Conservation (phyloP, 345 rosid species). For the Iberis pinnata region DNA sequence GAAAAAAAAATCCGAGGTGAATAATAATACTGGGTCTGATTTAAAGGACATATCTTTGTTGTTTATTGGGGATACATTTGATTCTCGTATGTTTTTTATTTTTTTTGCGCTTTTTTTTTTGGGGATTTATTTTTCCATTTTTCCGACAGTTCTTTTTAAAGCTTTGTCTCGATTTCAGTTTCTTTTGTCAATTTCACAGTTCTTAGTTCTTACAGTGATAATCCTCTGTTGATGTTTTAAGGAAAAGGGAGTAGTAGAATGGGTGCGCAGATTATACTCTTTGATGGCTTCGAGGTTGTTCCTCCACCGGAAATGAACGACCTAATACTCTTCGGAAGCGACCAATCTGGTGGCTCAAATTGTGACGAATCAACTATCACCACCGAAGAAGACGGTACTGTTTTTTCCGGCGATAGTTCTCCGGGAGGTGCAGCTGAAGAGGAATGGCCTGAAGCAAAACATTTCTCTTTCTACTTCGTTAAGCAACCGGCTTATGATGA, state of each 20-base stretch:
- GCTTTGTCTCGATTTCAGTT: constrained; percentile 8
- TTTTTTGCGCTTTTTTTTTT: not conserved
- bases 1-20: not conserved
- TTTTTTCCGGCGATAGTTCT: constrained; percentile 38
- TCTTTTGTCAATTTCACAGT: constrained; percentile 10
- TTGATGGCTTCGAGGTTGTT: constrained; percentile 55
- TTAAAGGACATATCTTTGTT: constrained; percentile 18
- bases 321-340: constrained; percentile 34
- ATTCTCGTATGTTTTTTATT: constrained; percentile 8
- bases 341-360: constrained; percentile 40
- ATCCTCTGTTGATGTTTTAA: constrained; percentile 4
- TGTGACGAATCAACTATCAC: constrained; percentile 34
- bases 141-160: constrained; percentile 1
- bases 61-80: constrained; percentile 13
- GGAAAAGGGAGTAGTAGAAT: not conserved
- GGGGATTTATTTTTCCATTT: not conserved
- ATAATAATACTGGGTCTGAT: constrained; percentile 7
- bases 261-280: constrained; percentile 25
- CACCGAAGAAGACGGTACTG: constrained; percentile 38
- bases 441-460: constrained; percentile 51
- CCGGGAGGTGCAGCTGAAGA: constrained; percentile 48
- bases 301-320: constrained; percentile 45
- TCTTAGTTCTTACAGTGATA: constrained; percentile 19
- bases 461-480: constrained; percentile 52
- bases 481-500: constrained; percentile 50